Base-by-base conservation (phyloP, 1,139 yeast genomes). In the Debaryomycetaceae sp. region DNA sequence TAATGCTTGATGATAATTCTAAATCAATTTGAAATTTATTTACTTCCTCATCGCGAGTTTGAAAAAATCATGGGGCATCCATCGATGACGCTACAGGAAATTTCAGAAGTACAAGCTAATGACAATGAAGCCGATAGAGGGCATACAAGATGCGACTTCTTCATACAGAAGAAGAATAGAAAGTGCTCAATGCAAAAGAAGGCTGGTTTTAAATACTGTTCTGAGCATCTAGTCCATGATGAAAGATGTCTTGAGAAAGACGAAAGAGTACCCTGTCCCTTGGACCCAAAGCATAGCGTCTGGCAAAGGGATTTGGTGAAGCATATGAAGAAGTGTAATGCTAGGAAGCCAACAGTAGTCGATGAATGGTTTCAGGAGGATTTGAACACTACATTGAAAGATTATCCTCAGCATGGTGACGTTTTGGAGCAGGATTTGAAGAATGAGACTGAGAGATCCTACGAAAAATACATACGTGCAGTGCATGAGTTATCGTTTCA, bases 281-380 rank as follows among this genome's bases (percentile, higher is more conserved):
- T 85, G 33, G 96, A 89, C 58, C 80, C 84, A 0, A 72, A 78
- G 5, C 97, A 90, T 60, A 76, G 86, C 0, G 81, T 90, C 0
- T 83, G 89, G 87, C 70, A 70, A 41, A 68, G 73, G 38, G 82
- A 80, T 43, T 59, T 88, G 40, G 62, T 67, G 6, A 63, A 59
- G 24, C 97, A 90, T 63, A 40, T 84, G 44, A 68, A 65, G 45
- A 82, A 80, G 55, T 90, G 97, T 60, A 82, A 78, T 54, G 76
- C 75, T 38, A 53, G 63, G 49, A 63, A 69, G 1, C 58, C 56
- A 40, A 63, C 55, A 30, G 52, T 49, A 3, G 62, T 54, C 0
- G 79, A 73, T 6, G 55, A 60, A 2, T 81, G 85, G 84, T 79
- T 53, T 51, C 48, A 53, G 1, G 47, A 60, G 40, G 73, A 79